Evolutionary conservation across 2,329 filamentous ascomycete species (phyloP), one percentile per base, ranked within the genome.

Genomic region (Paecilomyces variotii): DNA sequence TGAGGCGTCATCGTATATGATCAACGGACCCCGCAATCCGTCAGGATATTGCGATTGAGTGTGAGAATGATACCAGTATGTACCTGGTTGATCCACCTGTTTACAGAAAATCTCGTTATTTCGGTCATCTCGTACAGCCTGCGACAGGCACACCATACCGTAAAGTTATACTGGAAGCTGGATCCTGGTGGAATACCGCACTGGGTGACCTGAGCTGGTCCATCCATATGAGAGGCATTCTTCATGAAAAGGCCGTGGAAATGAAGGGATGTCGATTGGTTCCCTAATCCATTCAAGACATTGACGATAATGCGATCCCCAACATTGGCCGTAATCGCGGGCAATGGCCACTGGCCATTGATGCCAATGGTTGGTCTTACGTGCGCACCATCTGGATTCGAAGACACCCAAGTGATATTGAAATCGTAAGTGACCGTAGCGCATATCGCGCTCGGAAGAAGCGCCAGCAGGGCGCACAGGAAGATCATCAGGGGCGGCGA

Each of bases 51-150:
- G 86, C 19, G 80, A 83, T 57, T 78, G 76, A 11, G 78, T 79
- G 67, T 88, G 86, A 7, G 83, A 86, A 67, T 88, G 86, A 64
- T 90, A 90, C 87, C 87, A 90, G 71, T 88, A 90, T 1, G 86
- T 88, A 25, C 87, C 87, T 0, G 85, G 80, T 72, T 88, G 86
- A 52, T 82, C 63, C 14, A 77, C 67, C 77, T 80, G 45, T 45
- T 4, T 2, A n/a, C 14, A 32, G 10, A 26, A 14, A 24, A 24
- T n/a, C 45, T 24, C 19, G 50, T 45, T 45, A 45, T 45, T 19
- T 45, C 50, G 25, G 24, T 14, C 11, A 4, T 10, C 3, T 52
- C 12, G 2, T 28, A 28, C n/a, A 52, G 25, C 3, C 27, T 52
- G 50, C 10, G 14, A 28, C 10, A 52, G 3, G 25, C 3, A 25